Evolutionary conservation across 2,329 filamentous ascomycete species (phyloP).

Genomic region (Fusarium globosum): DNA sequence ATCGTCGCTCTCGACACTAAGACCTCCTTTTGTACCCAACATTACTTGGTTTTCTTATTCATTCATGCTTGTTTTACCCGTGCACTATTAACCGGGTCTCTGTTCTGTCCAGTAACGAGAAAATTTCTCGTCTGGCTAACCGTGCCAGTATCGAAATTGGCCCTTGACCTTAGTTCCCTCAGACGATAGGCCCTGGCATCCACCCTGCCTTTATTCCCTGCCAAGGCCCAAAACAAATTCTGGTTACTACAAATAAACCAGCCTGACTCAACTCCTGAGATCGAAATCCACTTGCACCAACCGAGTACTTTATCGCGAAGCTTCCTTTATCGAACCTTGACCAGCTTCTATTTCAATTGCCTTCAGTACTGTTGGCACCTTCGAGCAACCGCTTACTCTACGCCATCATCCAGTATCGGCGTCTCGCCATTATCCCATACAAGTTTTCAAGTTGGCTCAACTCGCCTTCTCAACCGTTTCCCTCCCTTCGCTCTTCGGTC

Average conservation of each 20-base stretch:
- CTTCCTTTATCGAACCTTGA: slow-evolving; percentile 7
- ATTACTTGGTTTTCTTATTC: not conserved
- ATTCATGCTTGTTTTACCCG: not conserved
- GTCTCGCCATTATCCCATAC: slow-evolving; percentile 42
- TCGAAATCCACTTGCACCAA: slow-evolving; percentile 13
- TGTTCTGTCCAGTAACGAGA: slow-evolving; percentile 17
- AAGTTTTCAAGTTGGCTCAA: slow-evolving; percentile 95
- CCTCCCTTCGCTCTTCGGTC: slow-evolving; percentile 89
- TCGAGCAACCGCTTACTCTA: slow-evolving; percentile 11
- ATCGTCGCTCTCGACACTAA: slow-evolving; percentile 30
- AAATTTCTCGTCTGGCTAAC: slow-evolving; percentile 24
- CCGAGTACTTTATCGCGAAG: slow-evolving; percentile 7
- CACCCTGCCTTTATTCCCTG: slow-evolving; percentile 34
- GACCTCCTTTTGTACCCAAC: slow-evolving; percentile 19
- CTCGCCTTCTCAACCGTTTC: slow-evolving; percentile 76
- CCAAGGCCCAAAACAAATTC: slow-evolving; percentile 31
- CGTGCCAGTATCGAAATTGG: slow-evolving; percentile 36
- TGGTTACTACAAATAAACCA: slow-evolving; percentile 30
- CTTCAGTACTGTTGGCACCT: slow-evolving; percentile 6
- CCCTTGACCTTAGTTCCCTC: slow-evolving; percentile 31
- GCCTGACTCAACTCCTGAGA: slow-evolving; percentile 30
- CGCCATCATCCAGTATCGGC: slow-evolving; percentile 32
- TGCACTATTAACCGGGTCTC: slow-evolving; percentile 17
- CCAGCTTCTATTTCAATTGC: slow-evolving; percentile 1
- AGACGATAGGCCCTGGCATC: slow-evolving; percentile 30